These are phyloP conservation scores for Thozetella sp. DNA, from an alignment of 495 filamentous ascomycete genomes.

Conservation along the genomic window DNA sequence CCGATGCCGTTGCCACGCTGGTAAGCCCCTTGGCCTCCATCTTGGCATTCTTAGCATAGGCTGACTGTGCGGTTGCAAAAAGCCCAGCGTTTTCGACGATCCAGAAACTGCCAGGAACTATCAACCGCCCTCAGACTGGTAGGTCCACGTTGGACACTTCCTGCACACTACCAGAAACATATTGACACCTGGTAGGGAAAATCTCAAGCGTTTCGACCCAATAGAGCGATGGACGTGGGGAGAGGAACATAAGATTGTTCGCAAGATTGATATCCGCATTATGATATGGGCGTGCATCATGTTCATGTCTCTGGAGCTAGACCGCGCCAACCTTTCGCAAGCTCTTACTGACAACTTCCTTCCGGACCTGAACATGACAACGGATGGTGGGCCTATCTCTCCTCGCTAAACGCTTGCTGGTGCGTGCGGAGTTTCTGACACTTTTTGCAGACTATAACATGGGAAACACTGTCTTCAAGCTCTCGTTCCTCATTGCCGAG, in stretches of 20 bases:
- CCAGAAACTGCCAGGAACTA: conserved; percentile 34
- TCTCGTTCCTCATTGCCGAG: conserved; percentile 71
- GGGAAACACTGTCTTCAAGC: conserved; percentile 72
- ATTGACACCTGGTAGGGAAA: conserved; percentile 40
- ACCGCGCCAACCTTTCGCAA: conserved; percentile 65
- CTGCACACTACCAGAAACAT: no score
- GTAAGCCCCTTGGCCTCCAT: conserved; percentile 9
- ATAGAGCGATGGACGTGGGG: conserved; percentile 41
- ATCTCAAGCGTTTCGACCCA: conserved; percentile 43
- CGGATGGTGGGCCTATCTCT: conserved; percentile 25
- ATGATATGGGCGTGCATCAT: conserved; percentile 71
- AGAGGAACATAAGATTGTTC: conserved; percentile 35
- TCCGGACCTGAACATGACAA: conserved; percentile 29
- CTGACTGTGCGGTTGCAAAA: not conserved
- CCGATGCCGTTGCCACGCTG: conserved; percentile 59
- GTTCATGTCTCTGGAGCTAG: conserved; percentile 83
- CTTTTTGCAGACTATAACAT: conserved; percentile 64
- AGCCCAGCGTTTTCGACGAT: conserved; percentile 50
- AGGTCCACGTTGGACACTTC: not conserved
- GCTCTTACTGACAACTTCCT: conserved; percentile 41
- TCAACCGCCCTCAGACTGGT: conserved; percentile 37
- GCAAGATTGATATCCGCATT: conserved; percentile 41
- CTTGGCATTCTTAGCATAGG: not conserved
- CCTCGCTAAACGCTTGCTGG: not conserved
- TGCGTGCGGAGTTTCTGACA: conserved; percentile 6